These are phyloP conservation scores for Mentha longifolia DNA, from an alignment of 257 asterid genomes.

Conservation along the genomic window DNA sequence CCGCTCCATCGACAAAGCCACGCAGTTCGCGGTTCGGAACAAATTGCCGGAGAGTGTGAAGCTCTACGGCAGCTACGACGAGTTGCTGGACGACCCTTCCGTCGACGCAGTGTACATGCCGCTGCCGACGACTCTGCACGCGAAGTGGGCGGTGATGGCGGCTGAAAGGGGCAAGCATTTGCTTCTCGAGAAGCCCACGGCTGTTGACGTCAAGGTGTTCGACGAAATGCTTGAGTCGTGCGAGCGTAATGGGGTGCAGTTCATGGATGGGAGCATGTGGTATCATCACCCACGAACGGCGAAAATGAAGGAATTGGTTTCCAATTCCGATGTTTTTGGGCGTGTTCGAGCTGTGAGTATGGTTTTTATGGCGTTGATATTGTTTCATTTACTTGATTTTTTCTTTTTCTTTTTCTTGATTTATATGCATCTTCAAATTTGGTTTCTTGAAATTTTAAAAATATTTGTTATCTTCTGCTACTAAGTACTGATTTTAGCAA, in stretches of 20 bases:
- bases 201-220: slow-evolving; percentile 55
- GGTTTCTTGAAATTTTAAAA: not conserved
- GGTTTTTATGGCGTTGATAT: too few species aligned
- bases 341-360: slow-evolving; percentile 58
- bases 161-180: slow-evolving; percentile 74
- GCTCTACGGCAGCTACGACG: slow-evolving; percentile 63
- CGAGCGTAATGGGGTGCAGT: slow-evolving; percentile 64
- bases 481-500: not conserved
- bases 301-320: slow-evolving; percentile 59
- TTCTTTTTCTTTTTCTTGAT: too few species aligned
- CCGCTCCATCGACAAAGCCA: slow-evolving; percentile 67
- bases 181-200: slow-evolving; percentile 80
- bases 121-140: slow-evolving; percentile 71
- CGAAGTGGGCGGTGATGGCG: slow-evolving; percentile 71
- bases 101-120: slow-evolving; percentile 89
- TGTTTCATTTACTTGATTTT: too few species aligned
- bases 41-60: slow-evolving; percentile 47
- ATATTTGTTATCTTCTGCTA: not conserved
- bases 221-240: slow-evolving; percentile 63
- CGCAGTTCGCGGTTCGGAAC: slow-evolving; percentile 56
- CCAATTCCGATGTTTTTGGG: slow-evolving; percentile 54
- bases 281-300: slow-evolving; percentile 86
- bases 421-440: too few species aligned
- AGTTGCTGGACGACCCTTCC: slow-evolving; percentile 63
- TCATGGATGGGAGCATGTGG: slow-evolving; percentile 95